Evolutionary conservation across 1,139 yeast genomes (phyloP).

Genomic region (Taphrina deformans): DNA sequence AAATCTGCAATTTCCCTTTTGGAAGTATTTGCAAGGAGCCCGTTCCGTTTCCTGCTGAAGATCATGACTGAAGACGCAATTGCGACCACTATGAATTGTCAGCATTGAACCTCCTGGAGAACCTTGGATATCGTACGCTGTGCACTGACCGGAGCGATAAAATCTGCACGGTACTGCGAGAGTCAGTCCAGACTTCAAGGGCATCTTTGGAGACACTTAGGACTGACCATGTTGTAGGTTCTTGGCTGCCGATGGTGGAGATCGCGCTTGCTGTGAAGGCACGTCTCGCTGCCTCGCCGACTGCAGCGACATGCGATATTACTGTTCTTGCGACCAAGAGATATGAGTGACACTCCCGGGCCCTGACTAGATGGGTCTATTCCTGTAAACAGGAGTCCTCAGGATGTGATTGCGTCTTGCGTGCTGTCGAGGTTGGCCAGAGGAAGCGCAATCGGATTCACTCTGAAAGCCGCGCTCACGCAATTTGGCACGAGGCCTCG

Average conservation of each 20-base stretch:
- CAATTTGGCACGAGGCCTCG: constrained; percentile 5
- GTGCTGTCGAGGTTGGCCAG: no score
- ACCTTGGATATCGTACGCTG: constrained; percentile 4
- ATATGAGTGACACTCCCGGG: no score
- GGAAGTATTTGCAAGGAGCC: constrained; percentile 44
- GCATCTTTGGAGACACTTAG: background rate
- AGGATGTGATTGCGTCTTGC: no score
- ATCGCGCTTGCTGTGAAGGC: constrained; percentile 9
- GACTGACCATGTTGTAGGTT: constrained; percentile 29
- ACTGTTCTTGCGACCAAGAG: no score
- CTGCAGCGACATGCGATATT: background rate
- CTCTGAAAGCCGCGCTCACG: background rate
- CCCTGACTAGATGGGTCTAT: background rate
- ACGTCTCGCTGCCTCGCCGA: constrained; percentile 6
- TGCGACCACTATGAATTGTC: constrained; percentile 13
- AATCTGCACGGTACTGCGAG: constrained; percentile 24
- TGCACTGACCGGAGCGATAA: constrained; percentile 32
- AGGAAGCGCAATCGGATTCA: no score
- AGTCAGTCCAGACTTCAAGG: background rate
- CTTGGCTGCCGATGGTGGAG: constrained; percentile 29
- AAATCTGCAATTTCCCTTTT: constrained; percentile 35
- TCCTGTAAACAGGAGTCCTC: background rate
- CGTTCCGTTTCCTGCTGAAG: constrained; percentile 61
- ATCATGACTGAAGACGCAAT: constrained; percentile 65
- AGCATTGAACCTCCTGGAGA: background rate